Conservation (phyloP, 148 eudicot species). For the Polygonum maritimum region DNA sequence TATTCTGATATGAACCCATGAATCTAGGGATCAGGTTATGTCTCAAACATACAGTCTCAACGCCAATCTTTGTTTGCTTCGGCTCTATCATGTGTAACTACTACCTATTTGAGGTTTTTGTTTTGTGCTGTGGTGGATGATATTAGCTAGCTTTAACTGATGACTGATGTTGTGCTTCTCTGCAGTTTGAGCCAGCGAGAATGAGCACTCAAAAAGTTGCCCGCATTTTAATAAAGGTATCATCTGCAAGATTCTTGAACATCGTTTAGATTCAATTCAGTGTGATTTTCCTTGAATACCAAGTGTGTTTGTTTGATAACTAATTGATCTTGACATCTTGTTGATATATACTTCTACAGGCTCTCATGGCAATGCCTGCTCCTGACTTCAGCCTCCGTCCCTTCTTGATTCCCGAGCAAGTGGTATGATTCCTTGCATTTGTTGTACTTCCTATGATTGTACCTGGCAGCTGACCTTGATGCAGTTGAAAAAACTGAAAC, state of each 20-base stretch:
- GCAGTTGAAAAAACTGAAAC: conserved; percentile 86
- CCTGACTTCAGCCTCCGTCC: conserved; percentile 97
- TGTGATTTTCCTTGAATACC: not conserved
- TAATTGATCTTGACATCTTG: not conserved
- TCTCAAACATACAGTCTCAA: conserved; percentile 74
- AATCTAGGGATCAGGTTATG: conserved; percentile 30
- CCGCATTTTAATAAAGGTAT: conserved; percentile 81
- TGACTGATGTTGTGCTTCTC: not conserved
- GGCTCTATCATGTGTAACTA: conserved; percentile 66
- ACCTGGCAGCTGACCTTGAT: conserved; percentile 14
- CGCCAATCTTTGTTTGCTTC: conserved; percentile 88
- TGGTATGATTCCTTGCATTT: no score
- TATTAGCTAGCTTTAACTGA: not conserved
- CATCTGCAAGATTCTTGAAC: not conserved
- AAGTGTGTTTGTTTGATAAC: not conserved
- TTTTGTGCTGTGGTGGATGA: not conserved
- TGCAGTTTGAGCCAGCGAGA: conserved; percentile 86
- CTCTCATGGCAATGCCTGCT: conserved; percentile 98
- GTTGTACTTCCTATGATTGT: no score
- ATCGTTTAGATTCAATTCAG: not conserved
- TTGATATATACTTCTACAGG: conserved; percentile 37
- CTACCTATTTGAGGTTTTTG: not conserved
- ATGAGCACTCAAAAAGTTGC: conserved; percentile 93
- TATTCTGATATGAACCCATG: not conserved
- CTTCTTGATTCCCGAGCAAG: conserved; percentile 80